A percentile compares a stretch with the other conserved stretches of the same genome.
Conservation (phyloP, 169 alveolate genomes). For the Besnoitia besnoiti region DNA sequence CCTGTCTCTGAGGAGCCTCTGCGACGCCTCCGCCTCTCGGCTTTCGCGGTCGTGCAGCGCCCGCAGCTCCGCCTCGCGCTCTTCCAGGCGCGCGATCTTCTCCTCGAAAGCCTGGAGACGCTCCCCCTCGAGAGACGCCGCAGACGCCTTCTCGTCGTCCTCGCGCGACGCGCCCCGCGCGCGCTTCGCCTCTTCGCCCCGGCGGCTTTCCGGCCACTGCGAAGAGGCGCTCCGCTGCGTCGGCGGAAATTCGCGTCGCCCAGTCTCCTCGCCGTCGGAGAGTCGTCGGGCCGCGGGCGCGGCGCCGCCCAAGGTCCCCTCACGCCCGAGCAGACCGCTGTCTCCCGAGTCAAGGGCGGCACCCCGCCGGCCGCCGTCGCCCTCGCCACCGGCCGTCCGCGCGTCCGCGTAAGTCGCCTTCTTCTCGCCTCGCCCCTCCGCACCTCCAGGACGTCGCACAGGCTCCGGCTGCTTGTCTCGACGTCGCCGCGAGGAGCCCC, state of each 20-base stretch:
- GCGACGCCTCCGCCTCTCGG: background rate
- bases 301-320: no score
- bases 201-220: background rate
- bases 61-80: constrained; percentile 20
- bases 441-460: background rate
- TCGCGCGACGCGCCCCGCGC: background rate
- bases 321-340: no score
- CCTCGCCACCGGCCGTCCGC: no score
- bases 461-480: background rate
- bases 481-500: background rate
- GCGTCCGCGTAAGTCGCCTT: no score
- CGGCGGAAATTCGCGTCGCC: no score
- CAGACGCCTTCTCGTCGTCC: background rate
- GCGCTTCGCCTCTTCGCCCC: background rate
- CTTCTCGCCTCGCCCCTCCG: background rate
- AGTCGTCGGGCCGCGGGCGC: no score
- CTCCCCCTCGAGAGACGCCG: background rate
- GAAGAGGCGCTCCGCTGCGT: background rate
- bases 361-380: no score
- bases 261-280: no score
- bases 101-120: background rate
- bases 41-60: background rate
- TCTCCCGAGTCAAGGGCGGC: no score
- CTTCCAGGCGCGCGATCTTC: background rate
- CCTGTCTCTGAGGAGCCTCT: background rate